Evolutionary conservation across 129 eudicot genomes (phyloP).

Genomic region (Centella asiatica): DNA sequence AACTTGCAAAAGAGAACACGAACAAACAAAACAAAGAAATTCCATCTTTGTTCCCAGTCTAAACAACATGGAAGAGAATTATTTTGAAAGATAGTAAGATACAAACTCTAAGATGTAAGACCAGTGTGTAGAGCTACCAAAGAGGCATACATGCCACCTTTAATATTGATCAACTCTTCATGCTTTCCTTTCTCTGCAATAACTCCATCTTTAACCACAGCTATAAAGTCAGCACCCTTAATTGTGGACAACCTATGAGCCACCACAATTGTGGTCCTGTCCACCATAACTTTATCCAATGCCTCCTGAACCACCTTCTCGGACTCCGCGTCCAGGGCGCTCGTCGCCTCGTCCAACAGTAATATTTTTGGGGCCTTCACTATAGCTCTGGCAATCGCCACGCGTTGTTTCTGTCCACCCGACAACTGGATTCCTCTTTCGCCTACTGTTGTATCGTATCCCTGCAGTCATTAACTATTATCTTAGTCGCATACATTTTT

Average conservation of each 20-base stretch:
- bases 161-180: conserved; percentile 15
- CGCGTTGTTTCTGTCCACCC: conserved; percentile 37
- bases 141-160: conserved; percentile 27
- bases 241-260: conserved; percentile 34
- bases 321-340: conserved; percentile 33
- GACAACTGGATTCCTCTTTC: conserved; percentile 35
- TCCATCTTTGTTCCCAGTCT: too few relatives aligned
- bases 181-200: conserved; percentile 34
- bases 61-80: too few relatives aligned
- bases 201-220: conserved; percentile 24
- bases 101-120: background rate
- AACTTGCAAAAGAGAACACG: too few relatives aligned
- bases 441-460: conserved; percentile 33
- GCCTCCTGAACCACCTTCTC: conserved; percentile 35
- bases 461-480: conserved; percentile 14
- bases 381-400: conserved; percentile 38
- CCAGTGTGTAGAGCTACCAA: conserved; percentile 13
- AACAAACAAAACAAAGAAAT: too few relatives aligned
- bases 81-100: too few relatives aligned
- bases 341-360: conserved; percentile 34
- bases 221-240: conserved; percentile 23
- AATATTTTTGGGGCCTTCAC: conserved; percentile 29
- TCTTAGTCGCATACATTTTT: background rate
- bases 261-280: conserved; percentile 24
- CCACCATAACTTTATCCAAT: conserved; percentile 24